phyloP scores from a whole-genome alignment of 768 basidiomycete genomes.

The Boletus rufocinnamomeus region DNA sequence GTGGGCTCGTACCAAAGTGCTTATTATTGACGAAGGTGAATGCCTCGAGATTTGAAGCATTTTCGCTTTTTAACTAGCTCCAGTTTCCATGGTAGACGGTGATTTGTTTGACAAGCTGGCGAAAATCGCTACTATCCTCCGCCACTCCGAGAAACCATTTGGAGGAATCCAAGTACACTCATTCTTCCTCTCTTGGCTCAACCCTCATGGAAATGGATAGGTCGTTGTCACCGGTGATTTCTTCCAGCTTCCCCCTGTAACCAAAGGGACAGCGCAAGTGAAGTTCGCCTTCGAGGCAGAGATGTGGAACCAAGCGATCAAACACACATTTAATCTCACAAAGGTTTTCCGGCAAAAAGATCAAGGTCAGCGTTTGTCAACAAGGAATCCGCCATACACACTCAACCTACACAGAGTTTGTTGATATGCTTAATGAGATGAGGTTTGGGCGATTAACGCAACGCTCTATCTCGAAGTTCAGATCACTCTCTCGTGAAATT shows the following conservation, averaged over 20 bases:
- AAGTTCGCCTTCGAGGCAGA: conserved; percentile 94
- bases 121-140: conserved; percentile 61
- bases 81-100: conserved; percentile 98
- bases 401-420: conserved; percentile 62
- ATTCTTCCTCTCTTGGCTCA: neutral
- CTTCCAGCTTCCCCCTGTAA: conserved; percentile 95
- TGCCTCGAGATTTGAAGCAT: neutral
- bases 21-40: conserved; percentile 81
- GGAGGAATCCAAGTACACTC: conserved; percentile 85
- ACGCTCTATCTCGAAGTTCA: conserved; percentile 72
- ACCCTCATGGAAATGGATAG: conserved; percentile 38
- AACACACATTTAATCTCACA: conserved; percentile 87
- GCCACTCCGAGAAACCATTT: conserved; percentile 71
- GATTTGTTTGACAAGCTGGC: conserved; percentile 90
- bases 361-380: conserved; percentile 55
- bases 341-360: conserved; percentile 96
- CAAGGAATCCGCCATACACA: neutral
- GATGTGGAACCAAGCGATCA: conserved; percentile 71
- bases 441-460: conserved; percentile 75
- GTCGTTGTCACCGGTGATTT: conserved; percentile 95
- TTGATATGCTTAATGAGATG: conserved; percentile 99
- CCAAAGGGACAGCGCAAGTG: conserved; percentile 54
- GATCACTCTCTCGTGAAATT: conserved; percentile 65
- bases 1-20: conserved; percentile 84
- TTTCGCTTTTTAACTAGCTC: neutral